Base-by-base conservation (phyloP, 352 stramenopile genomes). In the Thalassiosira hispida region DNA sequence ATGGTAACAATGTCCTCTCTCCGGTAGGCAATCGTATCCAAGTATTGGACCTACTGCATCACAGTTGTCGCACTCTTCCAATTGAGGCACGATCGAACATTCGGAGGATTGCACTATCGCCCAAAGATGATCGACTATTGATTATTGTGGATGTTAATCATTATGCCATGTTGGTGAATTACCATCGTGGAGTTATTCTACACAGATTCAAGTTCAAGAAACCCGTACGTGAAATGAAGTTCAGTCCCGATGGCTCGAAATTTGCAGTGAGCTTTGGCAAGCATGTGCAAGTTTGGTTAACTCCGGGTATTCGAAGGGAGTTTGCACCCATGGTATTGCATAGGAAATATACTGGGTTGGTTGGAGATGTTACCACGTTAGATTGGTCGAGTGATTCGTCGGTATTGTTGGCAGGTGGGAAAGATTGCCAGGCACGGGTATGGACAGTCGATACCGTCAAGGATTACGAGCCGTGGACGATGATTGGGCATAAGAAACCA, bases 81-180 rank as follows among this genome's bases (percentile, higher is more conserved):
- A 60, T 92, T 44, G 86, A 95, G 72, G 77, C 87, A 16, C 65
- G 90, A 55, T 90, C 85, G 6, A 92, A 93, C 65, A 92, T 95
- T 65, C 73, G 73, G 16, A 69, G 66, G 1, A 89, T 95, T 61
- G 85, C 85, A 20, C 47, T 95, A 0, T 91, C 75, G 3, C 85
- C 84, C 0, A 83, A 86, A 63, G 85, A 93, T 69, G 55, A 87
- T 31, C 57, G 80, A 46, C 40, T 95, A 2, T 63, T 95, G 12
- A 84, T 93, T 18, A 70, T 87, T 0, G 80, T 94, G 0, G 90
- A 95, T 73, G 81, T 88, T n/a, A 79, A 90, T 46, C 83, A 85
- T 56, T 88, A 93, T 77, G 89, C 77, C 12, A 88, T 93, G 84
- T 63, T 94, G 56, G 69, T 93, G 35, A 93, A 93, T 59, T 91